Evolutionary conservation across 2,329 filamentous ascomycete species (phyloP).

Genomic region (Neofusicoccum kwambonambiense): DNA sequence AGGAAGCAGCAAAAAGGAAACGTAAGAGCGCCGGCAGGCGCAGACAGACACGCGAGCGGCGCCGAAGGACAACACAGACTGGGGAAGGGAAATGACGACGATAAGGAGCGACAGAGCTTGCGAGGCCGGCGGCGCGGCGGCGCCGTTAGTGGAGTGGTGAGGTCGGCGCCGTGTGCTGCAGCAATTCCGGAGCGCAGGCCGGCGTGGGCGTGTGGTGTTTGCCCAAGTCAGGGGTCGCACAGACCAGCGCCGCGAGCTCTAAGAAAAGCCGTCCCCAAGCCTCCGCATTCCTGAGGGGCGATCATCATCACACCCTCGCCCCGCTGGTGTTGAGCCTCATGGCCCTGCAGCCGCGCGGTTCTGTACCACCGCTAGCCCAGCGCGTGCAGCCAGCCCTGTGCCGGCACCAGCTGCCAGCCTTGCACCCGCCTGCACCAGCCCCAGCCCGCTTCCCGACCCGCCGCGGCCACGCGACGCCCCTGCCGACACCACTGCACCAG

Average conservation of each 20-base stretch:
- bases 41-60: not conserved
- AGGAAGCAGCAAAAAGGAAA: not conserved
- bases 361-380: too few species aligned
- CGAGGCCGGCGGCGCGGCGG: not conserved
- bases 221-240: slow-evolving; percentile 13
- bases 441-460: too few species aligned
- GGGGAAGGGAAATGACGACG: not conserved
- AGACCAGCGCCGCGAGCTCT: not conserved
- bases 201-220: slow-evolving; percentile 9
- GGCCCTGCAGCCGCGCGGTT: too few species aligned
- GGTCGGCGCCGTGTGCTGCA: not conserved
- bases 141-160: not conserved
- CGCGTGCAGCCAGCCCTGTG: too few species aligned
- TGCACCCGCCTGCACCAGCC: too few species aligned
- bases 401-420: too few species aligned
- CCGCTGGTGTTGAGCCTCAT: too few species aligned
- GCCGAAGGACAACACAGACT: not conserved
- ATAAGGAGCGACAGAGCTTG: slow-evolving; percentile 6
- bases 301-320: too few species aligned
- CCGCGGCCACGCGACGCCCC: too few species aligned
- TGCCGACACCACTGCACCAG: too few species aligned
- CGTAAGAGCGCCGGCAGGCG: not conserved
- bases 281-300: not conserved
- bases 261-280: not conserved
- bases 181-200: slow-evolving; percentile 1